Conservation (phyloP, 2,329 filamentous ascomycete genomes). For the Chaetothyriales sp. region DNA sequence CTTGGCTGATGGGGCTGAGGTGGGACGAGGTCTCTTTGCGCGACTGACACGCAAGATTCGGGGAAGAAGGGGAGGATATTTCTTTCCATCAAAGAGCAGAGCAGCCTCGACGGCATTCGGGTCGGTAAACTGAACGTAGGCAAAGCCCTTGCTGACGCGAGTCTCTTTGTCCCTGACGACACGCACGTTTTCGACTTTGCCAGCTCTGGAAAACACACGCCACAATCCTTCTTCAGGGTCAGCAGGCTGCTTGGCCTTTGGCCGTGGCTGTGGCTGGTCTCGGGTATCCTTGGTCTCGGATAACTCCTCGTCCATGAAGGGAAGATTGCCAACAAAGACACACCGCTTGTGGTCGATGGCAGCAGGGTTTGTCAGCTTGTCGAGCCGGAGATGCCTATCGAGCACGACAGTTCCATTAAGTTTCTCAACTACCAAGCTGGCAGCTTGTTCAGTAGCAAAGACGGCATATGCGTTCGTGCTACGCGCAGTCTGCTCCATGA, state of each 20-base stretch:
- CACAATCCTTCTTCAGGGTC: constrained; percentile 90
- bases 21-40: constrained; percentile 47
- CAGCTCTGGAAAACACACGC: constrained; percentile 61
- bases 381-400: constrained; percentile 75
- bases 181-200: constrained; percentile 81
- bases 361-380: constrained; percentile 76
- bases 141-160: constrained; percentile 88
- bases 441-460: constrained; percentile 60
- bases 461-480: constrained; percentile 92
- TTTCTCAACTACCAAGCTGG: constrained; percentile 56
- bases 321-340: constrained; percentile 90
- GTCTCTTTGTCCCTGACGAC: constrained; percentile 82
- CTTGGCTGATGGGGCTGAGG: constrained; percentile 1
- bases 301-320: constrained; percentile 86
- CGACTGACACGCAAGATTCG: constrained; percentile 71
- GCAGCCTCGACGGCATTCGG: constrained; percentile 82
- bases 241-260: constrained; percentile 53
- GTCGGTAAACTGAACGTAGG: constrained; percentile 93
- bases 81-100: constrained; percentile 74
- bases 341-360: constrained; percentile 73
- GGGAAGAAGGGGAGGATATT: constrained; percentile 86
- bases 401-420: constrained; percentile 77
- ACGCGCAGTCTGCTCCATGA: constrained; percentile 82
- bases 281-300: constrained; percentile 46
- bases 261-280: constrained; percentile 55